A percentile compares a stretch with the other conserved stretches of the same genome.
Conservation (phyloP, 2,329 filamentous ascomycete species). For the Aschersonia sp. region DNA sequence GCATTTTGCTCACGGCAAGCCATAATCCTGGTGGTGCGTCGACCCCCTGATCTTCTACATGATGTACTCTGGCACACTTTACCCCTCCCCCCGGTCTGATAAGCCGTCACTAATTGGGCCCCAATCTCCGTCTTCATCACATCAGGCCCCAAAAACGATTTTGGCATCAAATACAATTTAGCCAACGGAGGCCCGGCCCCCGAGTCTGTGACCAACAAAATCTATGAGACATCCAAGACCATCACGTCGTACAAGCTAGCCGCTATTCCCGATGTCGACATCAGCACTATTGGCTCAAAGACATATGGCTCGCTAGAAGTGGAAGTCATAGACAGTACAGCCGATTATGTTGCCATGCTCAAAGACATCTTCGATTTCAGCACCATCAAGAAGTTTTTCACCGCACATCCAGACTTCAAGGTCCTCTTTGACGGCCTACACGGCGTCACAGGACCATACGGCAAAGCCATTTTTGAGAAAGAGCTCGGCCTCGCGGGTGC, state of each 20-base stretch:
- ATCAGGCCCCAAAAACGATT: constrained; percentile 79
- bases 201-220: constrained; percentile 95
- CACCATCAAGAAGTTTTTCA: constrained; percentile 88
- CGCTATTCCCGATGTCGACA: constrained; percentile 75
- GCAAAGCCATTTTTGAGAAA: constrained; percentile 84
- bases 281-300: constrained; percentile 66
- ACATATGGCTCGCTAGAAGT: constrained; percentile 81
- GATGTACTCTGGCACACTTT: neutral
- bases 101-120: neutral
- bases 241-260: constrained; percentile 87
- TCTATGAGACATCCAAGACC: constrained; percentile 81
- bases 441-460: constrained; percentile 92
- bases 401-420: constrained; percentile 80
- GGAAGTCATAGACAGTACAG: constrained; percentile 84
- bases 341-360: constrained; percentile 87
- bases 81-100: neutral
- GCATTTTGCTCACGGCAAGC: constrained; percentile 90
- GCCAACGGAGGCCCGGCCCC: constrained; percentile 91
- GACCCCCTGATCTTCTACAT: neutral
- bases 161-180: constrained; percentile 99
- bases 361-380: constrained; percentile 98
- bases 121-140: constrained; percentile 3
- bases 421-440: constrained; percentile 89
- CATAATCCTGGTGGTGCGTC: constrained; percentile 89
- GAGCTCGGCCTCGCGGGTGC: constrained; percentile 70